These are phyloP conservation scores for Debaryomyces hansenii DNA, from an alignment of 805 yeast species.

Conservation along the genomic window DNA sequence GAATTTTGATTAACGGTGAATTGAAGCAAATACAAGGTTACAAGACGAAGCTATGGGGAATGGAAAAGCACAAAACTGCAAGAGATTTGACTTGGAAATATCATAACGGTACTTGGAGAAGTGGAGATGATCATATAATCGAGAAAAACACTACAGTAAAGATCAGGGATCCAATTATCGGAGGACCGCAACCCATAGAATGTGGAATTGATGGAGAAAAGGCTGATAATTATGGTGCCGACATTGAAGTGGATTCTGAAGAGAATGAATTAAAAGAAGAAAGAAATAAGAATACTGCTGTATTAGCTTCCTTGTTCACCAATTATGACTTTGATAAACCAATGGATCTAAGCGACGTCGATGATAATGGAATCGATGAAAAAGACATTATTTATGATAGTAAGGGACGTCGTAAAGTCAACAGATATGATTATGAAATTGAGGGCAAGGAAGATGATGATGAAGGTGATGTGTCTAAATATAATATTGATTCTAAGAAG, in stretches of 20 bases:
- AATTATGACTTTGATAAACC: slow-evolving; percentile 37
- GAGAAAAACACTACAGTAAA: slow-evolving; percentile 46
- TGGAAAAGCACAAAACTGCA: slow-evolving; percentile 62
- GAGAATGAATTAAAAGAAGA: slow-evolving; percentile 18
- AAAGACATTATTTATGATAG: slow-evolving; percentile 36
- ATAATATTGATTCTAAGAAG: slow-evolving; percentile 19
- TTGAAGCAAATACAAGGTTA: slow-evolving; percentile 56
- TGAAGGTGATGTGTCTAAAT: slow-evolving; percentile 24
- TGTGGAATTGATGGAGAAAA: slow-evolving; percentile 27
- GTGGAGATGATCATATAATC: slow-evolving; percentile 75
- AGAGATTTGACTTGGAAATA: slow-evolving; percentile 66
- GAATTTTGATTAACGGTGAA: slow-evolving; percentile 60
- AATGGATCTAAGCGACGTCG: slow-evolving; percentile 36
- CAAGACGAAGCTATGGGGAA: slow-evolving; percentile 90
- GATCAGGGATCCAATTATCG: slow-evolving; percentile 4
- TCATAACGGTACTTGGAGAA: slow-evolving; percentile 71
- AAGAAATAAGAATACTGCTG: slow-evolving; percentile 24
- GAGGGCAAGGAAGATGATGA: slow-evolving; percentile 23
- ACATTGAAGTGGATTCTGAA: slow-evolving; percentile 10
- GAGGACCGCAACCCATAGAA: slow-evolving; percentile 4
- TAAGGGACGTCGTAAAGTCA: slow-evolving; percentile 36
- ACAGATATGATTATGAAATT: slow-evolving; percentile 34
- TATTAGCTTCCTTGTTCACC: slow-evolving; percentile 35
- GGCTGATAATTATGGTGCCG: slow-evolving; percentile 16
- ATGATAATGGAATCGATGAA: slow-evolving; percentile 27